Base-by-base conservation (phyloP, 139 green algal genomes). In the Coccomyxa sp. region DNA sequence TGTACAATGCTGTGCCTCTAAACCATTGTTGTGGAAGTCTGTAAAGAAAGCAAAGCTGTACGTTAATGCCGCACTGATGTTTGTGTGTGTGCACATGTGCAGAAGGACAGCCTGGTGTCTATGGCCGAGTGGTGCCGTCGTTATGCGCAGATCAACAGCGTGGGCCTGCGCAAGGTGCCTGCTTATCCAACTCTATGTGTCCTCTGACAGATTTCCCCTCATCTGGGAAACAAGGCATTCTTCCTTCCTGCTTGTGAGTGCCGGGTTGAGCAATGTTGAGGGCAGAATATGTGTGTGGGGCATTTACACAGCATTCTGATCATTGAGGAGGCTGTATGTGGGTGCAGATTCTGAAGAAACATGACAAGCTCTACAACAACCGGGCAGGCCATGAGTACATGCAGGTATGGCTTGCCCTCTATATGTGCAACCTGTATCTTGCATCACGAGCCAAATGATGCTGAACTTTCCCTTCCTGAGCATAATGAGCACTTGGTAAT, bases 261-360 rank as follows among this genome's bases (percentile, higher is more conserved):
- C 23, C 21, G 10, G 21, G 66, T 13, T 74, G 66, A 23, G 4
- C 23, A 30, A 9, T 74, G 23, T 74, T 10, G 66, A 23, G 23
- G 66, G 66, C 66, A 23, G 21, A 10, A 9, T 30, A 14, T 74
- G 66, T 74, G 66, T 30, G 66, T 74, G 66, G 23, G 15, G 10
- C 66, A 74, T 74, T 10, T 74, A 23, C 21, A 74, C 23, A 74
- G 66, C 66, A 27, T 23, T 7, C 38, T 51, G 38, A 51, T 51
- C 3, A 51, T 3, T 51, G 38, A 51, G 38, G 38, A 3, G 38
- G 38, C 7, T 51, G 38, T 71, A 9, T 71, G 63, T 9, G 27
- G 27, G 23, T 77, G 71, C 71, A 77, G 71, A 92, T 92, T 80
- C 80, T 91, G 23, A 91, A 92, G 74, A 91, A 92, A 74, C 83